These are phyloP conservation scores for Amanita bisporigera DNA, from an alignment of 1,284 basidiomycete species.

Conservation along the genomic window DNA sequence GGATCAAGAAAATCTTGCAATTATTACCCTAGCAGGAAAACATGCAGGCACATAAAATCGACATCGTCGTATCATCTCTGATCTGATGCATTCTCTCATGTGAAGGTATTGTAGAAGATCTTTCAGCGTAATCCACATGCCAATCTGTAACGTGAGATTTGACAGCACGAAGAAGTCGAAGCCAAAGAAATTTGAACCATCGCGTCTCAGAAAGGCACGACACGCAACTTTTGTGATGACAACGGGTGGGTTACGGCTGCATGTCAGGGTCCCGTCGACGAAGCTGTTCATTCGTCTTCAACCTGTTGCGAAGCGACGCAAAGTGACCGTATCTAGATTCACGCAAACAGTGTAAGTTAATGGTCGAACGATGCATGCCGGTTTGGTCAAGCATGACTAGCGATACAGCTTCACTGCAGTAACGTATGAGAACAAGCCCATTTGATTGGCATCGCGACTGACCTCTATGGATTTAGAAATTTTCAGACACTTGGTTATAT, in stretches of 20 bases:
- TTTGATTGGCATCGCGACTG: not conserved
- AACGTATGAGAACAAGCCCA: not conserved
- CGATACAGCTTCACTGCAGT: not conserved
- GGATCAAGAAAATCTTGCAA: slow-evolving; percentile 7
- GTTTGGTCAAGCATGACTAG: not conserved
- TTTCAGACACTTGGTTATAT: slow-evolving; percentile 7
- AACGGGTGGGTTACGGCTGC: not conserved
- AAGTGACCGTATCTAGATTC: slow-evolving; percentile 11
- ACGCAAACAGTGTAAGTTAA: slow-evolving; percentile 4
- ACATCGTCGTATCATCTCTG: not conserved
- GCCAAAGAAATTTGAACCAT: slow-evolving; percentile 10
- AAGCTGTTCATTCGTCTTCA: slow-evolving; percentile 8
- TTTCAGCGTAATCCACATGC: not conserved
- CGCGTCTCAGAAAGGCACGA: slow-evolving; percentile 8
- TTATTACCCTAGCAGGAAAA: slow-evolving; percentile 7
- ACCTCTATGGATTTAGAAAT: slow-evolving; percentile 4
- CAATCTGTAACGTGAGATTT: slow-evolving; percentile 5
- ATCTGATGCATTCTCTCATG: slow-evolving; percentile 9
- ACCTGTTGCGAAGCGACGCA: slow-evolving; percentile 13
- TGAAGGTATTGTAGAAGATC: not conserved
- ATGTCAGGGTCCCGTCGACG: not conserved
- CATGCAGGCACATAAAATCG: slow-evolving; percentile 10
- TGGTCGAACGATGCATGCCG: not conserved
- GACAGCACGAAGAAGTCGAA: slow-evolving; percentile 12
- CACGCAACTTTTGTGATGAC: not conserved